phyloP scores from a whole-genome alignment of 2,329 filamentous ascomycete species.

The Didymella glomerata region DNA sequence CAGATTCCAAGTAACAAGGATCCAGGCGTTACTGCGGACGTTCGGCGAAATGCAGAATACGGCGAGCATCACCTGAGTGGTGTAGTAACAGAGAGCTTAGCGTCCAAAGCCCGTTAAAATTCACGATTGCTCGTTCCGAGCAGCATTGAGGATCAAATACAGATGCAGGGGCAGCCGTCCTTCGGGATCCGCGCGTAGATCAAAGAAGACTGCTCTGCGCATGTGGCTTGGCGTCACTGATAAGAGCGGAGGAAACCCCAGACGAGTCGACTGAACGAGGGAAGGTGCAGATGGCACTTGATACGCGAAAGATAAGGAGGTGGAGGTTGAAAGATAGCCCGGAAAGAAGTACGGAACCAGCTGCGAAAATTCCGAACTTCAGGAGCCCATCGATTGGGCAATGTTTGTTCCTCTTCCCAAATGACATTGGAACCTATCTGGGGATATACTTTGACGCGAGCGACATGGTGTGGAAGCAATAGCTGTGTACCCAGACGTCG shows the following conservation, averaged over 20 bases:
- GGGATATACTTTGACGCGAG: not conserved
- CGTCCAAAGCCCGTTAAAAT: not conserved
- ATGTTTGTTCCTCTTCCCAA: not conserved
- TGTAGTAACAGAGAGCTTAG: not conserved
- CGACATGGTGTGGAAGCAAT: not conserved
- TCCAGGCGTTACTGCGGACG: not conserved
- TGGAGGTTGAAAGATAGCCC: conserved; percentile 11
- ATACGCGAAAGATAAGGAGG: conserved; percentile 16
- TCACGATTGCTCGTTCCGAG: not conserved
- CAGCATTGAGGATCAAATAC: conserved; percentile 1
- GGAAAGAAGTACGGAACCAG: conserved; percentile 14
- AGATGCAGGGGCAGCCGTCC: conserved; percentile 2
- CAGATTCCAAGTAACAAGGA: not conserved
- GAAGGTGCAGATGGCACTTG: not conserved
- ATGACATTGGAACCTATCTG: not conserved
- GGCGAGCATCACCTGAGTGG: not conserved
- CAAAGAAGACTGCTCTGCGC: not conserved
- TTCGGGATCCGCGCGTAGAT: not conserved
- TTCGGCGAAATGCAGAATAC: not conserved
- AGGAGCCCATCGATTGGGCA: not conserved
- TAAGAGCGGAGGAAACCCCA: conserved; percentile 11
- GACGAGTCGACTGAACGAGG: not conserved
- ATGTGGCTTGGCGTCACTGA: not conserved
- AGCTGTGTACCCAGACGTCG: not conserved
- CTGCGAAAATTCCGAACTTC: not conserved